A percentile compares a stretch with the other conserved stretches of the same genome.
phyloP scores from a whole-genome alignment of 2,329 filamentous ascomycete genomes.

The Claviceps arundinis region DNA sequence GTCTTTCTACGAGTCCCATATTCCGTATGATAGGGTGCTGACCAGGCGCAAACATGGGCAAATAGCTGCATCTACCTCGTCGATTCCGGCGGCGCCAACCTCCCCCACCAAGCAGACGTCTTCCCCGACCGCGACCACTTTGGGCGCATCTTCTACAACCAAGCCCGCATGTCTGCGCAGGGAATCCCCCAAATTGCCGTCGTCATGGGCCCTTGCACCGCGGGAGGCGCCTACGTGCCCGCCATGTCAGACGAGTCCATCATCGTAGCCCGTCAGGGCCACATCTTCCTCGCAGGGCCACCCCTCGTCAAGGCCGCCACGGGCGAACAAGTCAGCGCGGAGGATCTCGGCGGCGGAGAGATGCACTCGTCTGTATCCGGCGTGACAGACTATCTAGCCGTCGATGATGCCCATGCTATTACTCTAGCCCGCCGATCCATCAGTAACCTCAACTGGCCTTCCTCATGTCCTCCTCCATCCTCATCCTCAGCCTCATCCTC shows the following conservation, averaged over 20 bases:
- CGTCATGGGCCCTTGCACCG: slow-evolving; percentile 95
- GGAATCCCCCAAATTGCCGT: slow-evolving; percentile 90
- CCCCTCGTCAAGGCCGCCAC: slow-evolving; percentile 93
- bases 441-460: slow-evolving; percentile 80
- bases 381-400: slow-evolving; percentile 88
- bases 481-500: slow-evolving; percentile 18
- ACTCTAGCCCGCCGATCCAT: slow-evolving; percentile 74
- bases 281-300: slow-evolving; percentile 91
- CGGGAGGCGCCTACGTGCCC: slow-evolving; percentile 88
- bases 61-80: slow-evolving; percentile 81
- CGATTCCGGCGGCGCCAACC: slow-evolving; percentile 87
- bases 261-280: slow-evolving; percentile 90
- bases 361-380: slow-evolving; percentile 85
- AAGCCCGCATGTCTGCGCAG: slow-evolving; percentile 78
- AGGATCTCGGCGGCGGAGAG: slow-evolving; percentile 80
- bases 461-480: slow-evolving; percentile 22
- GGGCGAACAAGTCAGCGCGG: slow-evolving; percentile 78
- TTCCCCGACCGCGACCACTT: slow-evolving; percentile 95
- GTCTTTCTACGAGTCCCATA: not conserved
- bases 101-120: slow-evolving; percentile 89
- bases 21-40: no score
- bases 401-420: slow-evolving; percentile 85
- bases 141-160: slow-evolving; percentile 95
- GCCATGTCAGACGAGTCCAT: slow-evolving; percentile 97
- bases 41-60: no score